phyloP scores from a whole-genome alignment of 441 rosid species.

The Croton setiger region DNA sequence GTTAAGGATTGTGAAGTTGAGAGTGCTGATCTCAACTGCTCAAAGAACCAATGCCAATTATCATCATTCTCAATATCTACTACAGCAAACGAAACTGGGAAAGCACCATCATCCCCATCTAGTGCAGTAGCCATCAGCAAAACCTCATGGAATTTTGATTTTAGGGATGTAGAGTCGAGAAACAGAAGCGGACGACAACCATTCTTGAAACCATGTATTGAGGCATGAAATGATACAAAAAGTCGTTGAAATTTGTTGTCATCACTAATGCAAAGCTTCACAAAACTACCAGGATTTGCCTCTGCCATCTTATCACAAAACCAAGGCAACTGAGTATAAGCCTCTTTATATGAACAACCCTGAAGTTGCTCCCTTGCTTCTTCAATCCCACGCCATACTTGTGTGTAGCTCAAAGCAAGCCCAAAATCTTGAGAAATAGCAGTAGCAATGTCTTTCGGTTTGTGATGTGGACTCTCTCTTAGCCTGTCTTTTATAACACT shows the following conservation, averaged over 20 bases:
- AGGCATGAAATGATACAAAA: conserved; percentile 64
- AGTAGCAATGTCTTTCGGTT: conserved; percentile 73
- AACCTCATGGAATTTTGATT: conserved; percentile 78
- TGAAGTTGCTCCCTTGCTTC: conserved; percentile 85
- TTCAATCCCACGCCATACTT: conserved; percentile 86
- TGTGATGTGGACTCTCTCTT: conserved; percentile 71
- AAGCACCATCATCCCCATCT: conserved; percentile 76
- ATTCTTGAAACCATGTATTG: conserved; percentile 60
- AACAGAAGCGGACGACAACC: conserved; percentile 89
- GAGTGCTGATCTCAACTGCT: conserved; percentile 56
- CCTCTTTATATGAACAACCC: conserved; percentile 66
- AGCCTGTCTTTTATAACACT: conserved; percentile 74
- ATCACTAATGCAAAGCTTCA: conserved; percentile 49
- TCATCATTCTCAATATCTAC: conserved; percentile 73
- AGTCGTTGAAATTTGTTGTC: conserved; percentile 69
- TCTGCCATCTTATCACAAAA: conserved; percentile 58
- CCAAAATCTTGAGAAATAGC: conserved; percentile 74
- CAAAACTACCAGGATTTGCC: conserved; percentile 74
- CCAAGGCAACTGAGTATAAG: conserved; percentile 66
- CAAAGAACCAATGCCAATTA: conserved; percentile 84
- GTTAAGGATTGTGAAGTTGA: conserved; percentile 55
- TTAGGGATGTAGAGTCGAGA: conserved; percentile 66
- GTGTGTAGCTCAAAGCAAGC: conserved; percentile 63
- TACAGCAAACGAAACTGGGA: conserved; percentile 76
- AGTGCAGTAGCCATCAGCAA: conserved; percentile 76